Percentiles rank a stretch among this genome's conserved stretches.
Conservation (phyloP, 2,329 filamentous ascomycete genomes). For the Colletotrichum spinosum region DNA sequence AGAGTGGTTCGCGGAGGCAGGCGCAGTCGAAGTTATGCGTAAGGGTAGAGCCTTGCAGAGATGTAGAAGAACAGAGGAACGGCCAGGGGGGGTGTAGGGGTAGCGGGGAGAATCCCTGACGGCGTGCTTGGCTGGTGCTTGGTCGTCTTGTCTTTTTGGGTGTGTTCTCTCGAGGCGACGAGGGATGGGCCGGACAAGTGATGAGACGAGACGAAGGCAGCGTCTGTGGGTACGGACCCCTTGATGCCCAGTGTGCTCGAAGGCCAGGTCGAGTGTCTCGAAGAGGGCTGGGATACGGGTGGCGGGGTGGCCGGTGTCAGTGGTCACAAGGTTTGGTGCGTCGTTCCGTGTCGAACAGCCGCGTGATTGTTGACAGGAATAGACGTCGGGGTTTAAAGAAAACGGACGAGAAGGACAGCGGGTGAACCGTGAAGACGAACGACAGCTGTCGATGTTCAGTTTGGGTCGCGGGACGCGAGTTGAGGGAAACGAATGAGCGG, state of each 20-base stretch:
- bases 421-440: too few relatives aligned
- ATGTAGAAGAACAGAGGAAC: not conserved
- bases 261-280: constrained; percentile 28
- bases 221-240: constrained; percentile 34
- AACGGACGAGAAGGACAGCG: not conserved
- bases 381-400: constrained; percentile 3
- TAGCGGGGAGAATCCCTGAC: constrained; percentile 20
- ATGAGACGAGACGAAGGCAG: constrained; percentile 37
- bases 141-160: constrained; percentile 33
- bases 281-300: constrained; percentile 30
- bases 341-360: constrained; percentile 19
- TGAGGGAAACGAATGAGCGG: too few relatives aligned
- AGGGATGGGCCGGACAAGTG: constrained; percentile 1
- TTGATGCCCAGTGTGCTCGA: constrained; percentile 35
- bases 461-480: too few relatives aligned
- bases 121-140: constrained; percentile 32
- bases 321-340: constrained; percentile 21
- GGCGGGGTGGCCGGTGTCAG: constrained; percentile 27
- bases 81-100: constrained; percentile 7
- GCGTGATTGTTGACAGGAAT: not conserved
- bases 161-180: constrained; percentile 1
- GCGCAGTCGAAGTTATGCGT: not conserved
- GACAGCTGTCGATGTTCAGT: too few relatives aligned
- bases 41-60: constrained; percentile 1
- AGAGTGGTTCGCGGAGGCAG: not conserved